Conservation (phyloP, 2,329 filamentous ascomycete genomes). For the Scortechinia acanthostroma region DNA sequence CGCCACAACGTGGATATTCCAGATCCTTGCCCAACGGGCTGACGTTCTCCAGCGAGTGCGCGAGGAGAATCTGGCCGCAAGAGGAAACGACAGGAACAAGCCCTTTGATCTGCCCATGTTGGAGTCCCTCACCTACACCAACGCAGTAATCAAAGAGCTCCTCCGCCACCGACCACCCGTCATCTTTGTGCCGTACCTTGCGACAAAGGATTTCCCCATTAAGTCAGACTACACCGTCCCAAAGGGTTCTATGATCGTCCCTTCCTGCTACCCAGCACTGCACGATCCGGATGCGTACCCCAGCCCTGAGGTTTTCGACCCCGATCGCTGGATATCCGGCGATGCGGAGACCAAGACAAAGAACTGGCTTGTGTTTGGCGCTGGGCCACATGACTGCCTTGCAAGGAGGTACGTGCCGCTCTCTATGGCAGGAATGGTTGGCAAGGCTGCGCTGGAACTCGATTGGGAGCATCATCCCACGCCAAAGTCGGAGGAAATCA, state of each 20-base stretch:
- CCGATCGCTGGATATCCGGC: slow-evolving; percentile 83
- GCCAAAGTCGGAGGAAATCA: slow-evolving; percentile 81
- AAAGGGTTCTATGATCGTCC: slow-evolving; percentile 92
- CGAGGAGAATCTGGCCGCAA: slow-evolving; percentile 76
- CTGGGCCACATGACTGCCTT: slow-evolving; percentile 91
- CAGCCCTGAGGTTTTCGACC: slow-evolving; percentile 81
- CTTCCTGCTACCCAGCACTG: slow-evolving; percentile 81
- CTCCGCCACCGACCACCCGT: slow-evolving; percentile 92
- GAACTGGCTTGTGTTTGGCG: slow-evolving; percentile 95
- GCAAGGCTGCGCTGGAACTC: slow-evolving; percentile 78
- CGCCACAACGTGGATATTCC: slow-evolving; percentile 90
- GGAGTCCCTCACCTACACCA: slow-evolving; percentile 82
- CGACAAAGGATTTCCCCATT: slow-evolving; percentile 92
- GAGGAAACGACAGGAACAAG: slow-evolving; percentile 68
- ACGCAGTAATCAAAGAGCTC: slow-evolving; percentile 83
- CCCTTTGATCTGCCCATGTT: slow-evolving; percentile 76
- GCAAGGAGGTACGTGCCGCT: slow-evolving; percentile 86
- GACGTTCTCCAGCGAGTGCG: slow-evolving; percentile 84
- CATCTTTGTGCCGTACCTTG: slow-evolving; percentile 90
- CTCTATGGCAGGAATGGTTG: slow-evolving; percentile 82
- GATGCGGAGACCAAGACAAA: slow-evolving; percentile 83
- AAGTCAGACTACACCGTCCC: slow-evolving; percentile 82
- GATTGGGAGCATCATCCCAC: slow-evolving; percentile 89
- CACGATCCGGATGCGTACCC: slow-evolving; percentile 90
- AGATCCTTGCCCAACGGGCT: slow-evolving; percentile 87